Evolutionary conservation across 352 stramenopile species (phyloP), one percentile per base, ranked within the genome.

Genomic region (Pythium coloratum): DNA sequence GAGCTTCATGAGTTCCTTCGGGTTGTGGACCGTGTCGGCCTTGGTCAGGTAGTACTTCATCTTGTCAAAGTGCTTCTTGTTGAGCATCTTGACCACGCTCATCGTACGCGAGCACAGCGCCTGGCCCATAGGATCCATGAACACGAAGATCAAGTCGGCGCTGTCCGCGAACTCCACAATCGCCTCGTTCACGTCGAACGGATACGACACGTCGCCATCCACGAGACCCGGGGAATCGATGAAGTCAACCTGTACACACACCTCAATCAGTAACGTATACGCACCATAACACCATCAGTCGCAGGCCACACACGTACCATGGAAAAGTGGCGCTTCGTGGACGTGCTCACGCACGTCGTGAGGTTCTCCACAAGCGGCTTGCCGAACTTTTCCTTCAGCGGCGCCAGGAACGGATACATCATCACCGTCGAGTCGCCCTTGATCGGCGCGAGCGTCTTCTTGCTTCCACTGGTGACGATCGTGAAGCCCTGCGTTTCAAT

Each of bases 401-500:
- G 70, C 56, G 80, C 76, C 62, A 90, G 56, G 50, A 89, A 75
- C 57, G 76, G 78, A 56, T 86, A 87, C 53, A 89, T 69, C 63
- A 83, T 78, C 33, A 91, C 58, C 26, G 78, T 86, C 28, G 79
- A 84, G 49, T 91, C 77, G 62, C 81, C 82, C 69, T 84, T 86
- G 62, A 89, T 84, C n/a, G 77, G 73, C 56, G 76, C 77, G 32
- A 85, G 71, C 49, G 76, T 82, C 67, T 82, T 76, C 59, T 82
- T 79, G 46, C 40, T 83, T 53, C 80, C 82, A 57, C 71, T 84
- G 20, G 83, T 89, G 64, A 90, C 71, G 57, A 90, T 74, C 46
- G 79, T 88, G 62, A 90, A 91, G 20, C 80, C 81, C 63, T 86
- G 77, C 26, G 78, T 90, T 71, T 91, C 81, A 28, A 90, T 86